A percentile compares a stretch with the other conserved stretches of the same genome.
Evolutionary conservation across 176 grass and related monocot genomes (phyloP).

Genomic region (Eragrostis nindensis): DNA sequence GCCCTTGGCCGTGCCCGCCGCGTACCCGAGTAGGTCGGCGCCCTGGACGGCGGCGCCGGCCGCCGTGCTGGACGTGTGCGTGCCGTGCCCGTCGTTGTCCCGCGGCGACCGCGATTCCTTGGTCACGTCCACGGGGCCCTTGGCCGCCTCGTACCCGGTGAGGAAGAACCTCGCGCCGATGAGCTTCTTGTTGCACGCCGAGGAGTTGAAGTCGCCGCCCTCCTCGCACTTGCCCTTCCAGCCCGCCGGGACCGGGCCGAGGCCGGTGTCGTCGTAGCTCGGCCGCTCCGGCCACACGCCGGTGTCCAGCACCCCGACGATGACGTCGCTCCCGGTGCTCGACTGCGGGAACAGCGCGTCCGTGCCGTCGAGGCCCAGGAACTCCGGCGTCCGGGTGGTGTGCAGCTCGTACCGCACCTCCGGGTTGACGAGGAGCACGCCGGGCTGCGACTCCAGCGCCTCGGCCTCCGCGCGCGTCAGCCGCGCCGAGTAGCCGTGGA

Average conservation of each 20-base stretch:
- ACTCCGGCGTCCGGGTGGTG: conserved; percentile 85
- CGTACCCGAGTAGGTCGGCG: conserved; percentile 74
- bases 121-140: conserved; percentile 71
- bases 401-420: conserved; percentile 93
- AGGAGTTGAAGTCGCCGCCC: conserved; percentile 71
- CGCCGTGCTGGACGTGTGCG: conserved; percentile 86
- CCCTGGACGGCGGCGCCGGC: conserved; percentile 61
- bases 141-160: conserved; percentile 78
- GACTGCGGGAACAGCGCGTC: conserved; percentile 56
- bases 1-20: conserved; percentile 72
- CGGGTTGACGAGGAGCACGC: conserved; percentile 72
- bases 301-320: conserved; percentile 87
- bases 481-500: conserved; percentile 80
- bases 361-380: conserved; percentile 62
- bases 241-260: conserved; percentile 61
- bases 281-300: conserved; percentile 90
- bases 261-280: conserved; percentile 76
- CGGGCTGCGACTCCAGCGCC: conserved; percentile 59
- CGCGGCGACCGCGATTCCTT: conserved; percentile 83
- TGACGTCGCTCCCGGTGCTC: conserved; percentile 55
- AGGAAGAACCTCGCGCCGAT: conserved; percentile 83
- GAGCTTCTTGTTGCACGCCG: conserved; percentile 82
- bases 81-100: conserved; percentile 95
- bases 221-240: conserved; percentile 96
- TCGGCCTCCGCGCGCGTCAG: conserved; percentile 68